phyloP scores from a whole-genome alignment of 179 eudicot species.

The Spergularia azorica region DNA sequence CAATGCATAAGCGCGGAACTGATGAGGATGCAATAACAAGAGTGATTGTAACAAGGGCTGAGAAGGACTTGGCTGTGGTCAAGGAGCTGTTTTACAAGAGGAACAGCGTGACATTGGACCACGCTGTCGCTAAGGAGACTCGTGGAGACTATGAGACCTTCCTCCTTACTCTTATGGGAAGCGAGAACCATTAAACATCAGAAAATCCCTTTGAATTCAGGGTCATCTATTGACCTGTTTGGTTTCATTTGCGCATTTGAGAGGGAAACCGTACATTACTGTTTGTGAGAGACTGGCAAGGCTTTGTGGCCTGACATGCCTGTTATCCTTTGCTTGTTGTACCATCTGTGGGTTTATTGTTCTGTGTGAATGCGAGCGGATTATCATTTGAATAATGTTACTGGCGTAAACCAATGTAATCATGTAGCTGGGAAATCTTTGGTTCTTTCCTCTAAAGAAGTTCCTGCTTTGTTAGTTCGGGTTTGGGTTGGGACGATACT shows the following conservation, averaged over 20 bases:
- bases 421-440: neutral
- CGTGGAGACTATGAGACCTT: constrained; percentile 67
- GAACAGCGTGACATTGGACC: constrained; percentile 65
- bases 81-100: constrained; percentile 67
- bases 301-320: neutral
- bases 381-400: constrained; percentile 8
- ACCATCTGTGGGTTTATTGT: neutral
- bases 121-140: constrained; percentile 58
- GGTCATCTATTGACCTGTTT: constrained; percentile 13
- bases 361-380: neutral
- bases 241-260: neutral
- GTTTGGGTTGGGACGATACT: no score
- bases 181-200: constrained; percentile 15
- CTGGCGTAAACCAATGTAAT: neutral
- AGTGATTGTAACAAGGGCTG: constrained; percentile 78
- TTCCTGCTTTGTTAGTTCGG: no score
- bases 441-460: no score
- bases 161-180: constrained; percentile 63
- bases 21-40: constrained; percentile 78
- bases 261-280: no score
- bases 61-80: constrained; percentile 60
- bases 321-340: constrained; percentile 9
- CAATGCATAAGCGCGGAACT: constrained; percentile 53
- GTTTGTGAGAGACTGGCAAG: neutral
- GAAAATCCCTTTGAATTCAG: neutral